Percentiles rank a stretch among this genome's conserved stretches.
phyloP scores from a whole-genome alignment of 179 eudicot species.

The Camellia oleifera region DNA sequence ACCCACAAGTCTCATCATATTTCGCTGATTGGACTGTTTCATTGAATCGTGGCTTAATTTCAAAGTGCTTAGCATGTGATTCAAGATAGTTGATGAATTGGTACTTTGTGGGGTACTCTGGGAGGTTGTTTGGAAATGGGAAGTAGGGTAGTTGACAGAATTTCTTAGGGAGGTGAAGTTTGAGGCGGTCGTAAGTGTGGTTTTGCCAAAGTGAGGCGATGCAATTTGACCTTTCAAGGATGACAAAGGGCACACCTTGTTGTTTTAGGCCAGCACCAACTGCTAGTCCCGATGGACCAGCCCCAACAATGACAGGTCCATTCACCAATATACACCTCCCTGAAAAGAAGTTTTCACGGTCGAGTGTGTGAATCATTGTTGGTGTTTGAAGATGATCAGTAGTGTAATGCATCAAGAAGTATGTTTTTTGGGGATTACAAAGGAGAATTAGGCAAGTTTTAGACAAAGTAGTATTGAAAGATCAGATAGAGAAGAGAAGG shows the following conservation, averaged over 20 bases:
- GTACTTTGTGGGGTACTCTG: conserved; percentile 81
- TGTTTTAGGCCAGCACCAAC: conserved; percentile 83
- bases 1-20: conserved; percentile 80
- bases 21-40: conserved; percentile 77
- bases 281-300: conserved; percentile 95
- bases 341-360: conserved; percentile 49
- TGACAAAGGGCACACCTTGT: conserved; percentile 78
- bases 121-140: conserved; percentile 69
- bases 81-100: conserved; percentile 84
- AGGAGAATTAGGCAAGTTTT: neutral
- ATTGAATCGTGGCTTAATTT: conserved; percentile 68
- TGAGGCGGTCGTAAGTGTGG: conserved; percentile 85
- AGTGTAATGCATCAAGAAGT: conserved; percentile 21
- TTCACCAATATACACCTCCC: conserved; percentile 83
- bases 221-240: conserved; percentile 90
- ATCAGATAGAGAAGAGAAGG: neutral
- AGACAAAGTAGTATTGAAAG: neutral
- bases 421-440: neutral
- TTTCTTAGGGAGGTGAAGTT: conserved; percentile 90
- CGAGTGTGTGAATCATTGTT: conserved; percentile 21
- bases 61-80: conserved; percentile 59
- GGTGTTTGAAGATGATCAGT: conserved; percentile 17
- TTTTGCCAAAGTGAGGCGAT: conserved; percentile 95
- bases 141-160: conserved; percentile 82
- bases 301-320: conserved; percentile 95